Conservation (phyloP, 495 filamentous ascomycete genomes). For the Parathielavia appendiculata region DNA sequence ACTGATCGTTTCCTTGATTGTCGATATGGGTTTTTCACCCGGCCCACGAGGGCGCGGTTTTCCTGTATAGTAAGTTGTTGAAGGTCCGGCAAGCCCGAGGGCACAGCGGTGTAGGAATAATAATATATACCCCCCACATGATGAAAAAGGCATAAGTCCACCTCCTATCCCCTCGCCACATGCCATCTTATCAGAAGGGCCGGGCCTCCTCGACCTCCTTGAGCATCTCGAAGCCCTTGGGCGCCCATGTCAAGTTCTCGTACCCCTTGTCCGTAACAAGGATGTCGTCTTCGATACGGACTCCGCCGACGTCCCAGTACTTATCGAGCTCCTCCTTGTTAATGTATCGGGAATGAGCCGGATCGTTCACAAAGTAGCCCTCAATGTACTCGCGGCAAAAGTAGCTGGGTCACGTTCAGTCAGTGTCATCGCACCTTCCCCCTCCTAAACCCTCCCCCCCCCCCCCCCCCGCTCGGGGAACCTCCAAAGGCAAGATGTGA, state of each 20-base stretch:
- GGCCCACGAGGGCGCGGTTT: too few species aligned
- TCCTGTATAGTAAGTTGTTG: too few species aligned
- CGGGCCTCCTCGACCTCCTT: constrained; percentile 27
- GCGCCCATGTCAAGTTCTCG: constrained; percentile 79
- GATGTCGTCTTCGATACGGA: constrained; percentile 89
- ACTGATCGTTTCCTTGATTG: too few species aligned
- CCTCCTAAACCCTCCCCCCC: too few species aligned
- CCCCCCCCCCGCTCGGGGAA: too few species aligned
- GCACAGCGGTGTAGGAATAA: too few species aligned
- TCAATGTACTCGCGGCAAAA: constrained; percentile 60
- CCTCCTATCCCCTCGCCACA: neutral
- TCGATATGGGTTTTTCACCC: too few species aligned
- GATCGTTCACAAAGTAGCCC: constrained; percentile 57
- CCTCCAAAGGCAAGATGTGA: neutral
- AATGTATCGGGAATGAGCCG: constrained; percentile 63
- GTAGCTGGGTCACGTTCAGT: constrained; percentile 39
- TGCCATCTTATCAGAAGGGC: too few species aligned
- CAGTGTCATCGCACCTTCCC: too few species aligned
- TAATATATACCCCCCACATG: neutral
- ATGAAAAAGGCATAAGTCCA: neutral
- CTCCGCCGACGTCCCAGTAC: constrained; percentile 77
- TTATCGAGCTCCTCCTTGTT: constrained; percentile 62
- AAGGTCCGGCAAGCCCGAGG: too few species aligned
- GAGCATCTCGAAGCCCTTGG: constrained; percentile 61
- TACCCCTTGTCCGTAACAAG: constrained; percentile 70